A percentile compares a stretch with the other conserved stretches of the same genome.
phyloP scores from a whole-genome alignment of 345 rosid genomes.

The Geranium brycei region DNA sequence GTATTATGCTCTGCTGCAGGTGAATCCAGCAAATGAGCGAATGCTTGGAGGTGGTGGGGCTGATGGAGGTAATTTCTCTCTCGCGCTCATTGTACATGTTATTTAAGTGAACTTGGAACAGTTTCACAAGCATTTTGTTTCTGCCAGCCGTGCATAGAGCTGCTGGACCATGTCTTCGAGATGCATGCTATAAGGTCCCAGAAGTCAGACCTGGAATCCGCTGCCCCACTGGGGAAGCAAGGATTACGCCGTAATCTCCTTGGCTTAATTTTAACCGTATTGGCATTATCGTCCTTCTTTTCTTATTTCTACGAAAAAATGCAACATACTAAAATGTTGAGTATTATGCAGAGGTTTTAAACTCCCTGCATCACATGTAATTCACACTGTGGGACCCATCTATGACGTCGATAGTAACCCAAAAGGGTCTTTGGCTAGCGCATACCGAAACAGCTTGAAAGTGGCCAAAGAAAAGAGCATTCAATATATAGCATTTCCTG shows the following conservation, averaged over 20 bases:
- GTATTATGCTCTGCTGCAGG: conserved; percentile 23
- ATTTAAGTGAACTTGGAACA: too few species aligned
- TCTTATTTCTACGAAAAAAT: too few species aligned
- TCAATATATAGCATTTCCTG: conserved; percentile 70
- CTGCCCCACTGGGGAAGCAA: conserved; percentile 79
- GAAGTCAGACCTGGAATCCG: conserved; percentile 56
- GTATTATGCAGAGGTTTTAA: conserved; percentile 54
- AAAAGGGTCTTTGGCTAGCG: conserved; percentile 32
- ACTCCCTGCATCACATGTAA: conserved; percentile 59
- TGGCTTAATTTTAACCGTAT: neutral
- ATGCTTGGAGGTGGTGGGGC: conserved; percentile 98
- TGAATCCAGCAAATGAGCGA: conserved; percentile 66
- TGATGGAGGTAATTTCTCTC: conserved; percentile 55
- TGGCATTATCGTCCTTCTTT: neutral
- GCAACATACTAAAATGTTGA: too few species aligned
- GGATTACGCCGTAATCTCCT: conserved; percentile 52
- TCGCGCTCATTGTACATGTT: neutral
- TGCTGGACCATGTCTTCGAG: conserved; percentile 62
- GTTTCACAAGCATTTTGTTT: neutral
- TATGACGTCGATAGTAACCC: conserved; percentile 42
- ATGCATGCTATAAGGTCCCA: conserved; percentile 58
- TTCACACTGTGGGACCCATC: conserved; percentile 77
- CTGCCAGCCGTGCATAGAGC: conserved; percentile 58
- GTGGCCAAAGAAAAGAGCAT: conserved; percentile 63
- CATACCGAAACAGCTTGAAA: conserved; percentile 63